Evolutionary conservation across 2,329 filamentous ascomycete species (phyloP).

Genomic region (Fusarium sp.): DNA sequence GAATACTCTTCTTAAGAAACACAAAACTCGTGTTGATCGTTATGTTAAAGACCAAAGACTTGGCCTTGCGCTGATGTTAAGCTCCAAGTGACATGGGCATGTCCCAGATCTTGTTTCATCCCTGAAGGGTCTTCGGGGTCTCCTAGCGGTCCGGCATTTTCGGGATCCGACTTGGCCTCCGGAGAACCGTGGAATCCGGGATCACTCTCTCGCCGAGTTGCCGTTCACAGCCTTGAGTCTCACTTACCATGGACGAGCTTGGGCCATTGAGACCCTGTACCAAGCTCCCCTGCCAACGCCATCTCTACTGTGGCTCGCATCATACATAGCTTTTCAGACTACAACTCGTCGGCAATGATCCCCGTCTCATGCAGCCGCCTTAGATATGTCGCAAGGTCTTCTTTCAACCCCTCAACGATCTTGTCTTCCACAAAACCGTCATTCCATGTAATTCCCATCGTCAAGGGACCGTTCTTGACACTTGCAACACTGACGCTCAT

Average conservation of each 20-base stretch:
- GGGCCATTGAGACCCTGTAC: neutral
- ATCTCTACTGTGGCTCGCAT: neutral
- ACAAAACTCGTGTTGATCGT: neutral
- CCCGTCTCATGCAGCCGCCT: constrained; percentile 39
- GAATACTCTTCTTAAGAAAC: neutral
- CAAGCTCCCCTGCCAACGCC: neutral
- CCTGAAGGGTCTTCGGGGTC: neutral
- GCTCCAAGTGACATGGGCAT: neutral
- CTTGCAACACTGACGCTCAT: constrained; percentile 59
- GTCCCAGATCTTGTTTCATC: neutral
- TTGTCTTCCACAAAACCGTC: constrained; percentile 52
- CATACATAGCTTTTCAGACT: neutral
- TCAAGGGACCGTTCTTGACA: constrained; percentile 53
- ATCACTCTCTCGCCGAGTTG: neutral
- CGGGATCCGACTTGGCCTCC: neutral
- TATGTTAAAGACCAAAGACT: neutral
- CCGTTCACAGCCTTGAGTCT: neutral
- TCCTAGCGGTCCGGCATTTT: neutral
- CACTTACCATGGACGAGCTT: fast-evolving
- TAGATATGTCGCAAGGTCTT: constrained; percentile 47
- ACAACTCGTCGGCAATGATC: constrained; percentile 5
- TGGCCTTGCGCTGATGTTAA: neutral
- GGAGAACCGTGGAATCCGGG: neutral
- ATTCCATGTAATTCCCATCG: constrained; percentile 59
- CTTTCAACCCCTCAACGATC: constrained; percentile 49